phyloP scores from a whole-genome alignment of 2,329 filamentous ascomycete genomes.

The Clarireedia paspali region DNA sequence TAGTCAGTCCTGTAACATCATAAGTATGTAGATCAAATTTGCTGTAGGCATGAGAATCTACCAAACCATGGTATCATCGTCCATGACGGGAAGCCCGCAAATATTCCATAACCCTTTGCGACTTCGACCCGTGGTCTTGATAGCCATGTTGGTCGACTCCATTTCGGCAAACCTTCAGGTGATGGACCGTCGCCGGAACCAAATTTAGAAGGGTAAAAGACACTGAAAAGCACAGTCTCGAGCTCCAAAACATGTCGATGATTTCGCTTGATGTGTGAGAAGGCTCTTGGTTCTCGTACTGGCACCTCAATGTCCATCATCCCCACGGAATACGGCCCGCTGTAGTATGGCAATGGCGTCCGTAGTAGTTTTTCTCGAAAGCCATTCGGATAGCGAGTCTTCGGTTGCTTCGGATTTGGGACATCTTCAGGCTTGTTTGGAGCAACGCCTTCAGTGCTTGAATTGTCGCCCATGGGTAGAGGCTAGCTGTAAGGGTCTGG shows the following conservation, averaged over 20 bases:
- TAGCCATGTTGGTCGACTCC: constrained; percentile 53
- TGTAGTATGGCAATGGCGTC: constrained; percentile 39
- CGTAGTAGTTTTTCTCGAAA: constrained; percentile 41
- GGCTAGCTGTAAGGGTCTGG: not conserved
- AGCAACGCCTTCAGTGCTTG: not conserved
- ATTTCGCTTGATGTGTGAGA: constrained; percentile 43
- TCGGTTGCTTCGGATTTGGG: constrained; percentile 28
- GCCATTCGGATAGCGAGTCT: constrained; percentile 37
- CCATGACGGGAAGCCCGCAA: constrained; percentile 43
- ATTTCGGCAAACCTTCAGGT: constrained; percentile 35
- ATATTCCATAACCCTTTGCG: constrained; percentile 55
- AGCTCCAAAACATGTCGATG: constrained; percentile 41
- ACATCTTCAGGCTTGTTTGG: not conserved
- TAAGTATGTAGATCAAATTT: not conserved
- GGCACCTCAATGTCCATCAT: constrained; percentile 50
- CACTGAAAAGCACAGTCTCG: constrained; percentile 53
- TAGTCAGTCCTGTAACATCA: constrained; percentile 34
- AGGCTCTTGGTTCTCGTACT: constrained; percentile 36
- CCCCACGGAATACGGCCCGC: constrained; percentile 44
- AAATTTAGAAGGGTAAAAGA: constrained; percentile 56
- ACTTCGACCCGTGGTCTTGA: constrained; percentile 48
- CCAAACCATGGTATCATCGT: constrained; percentile 36
- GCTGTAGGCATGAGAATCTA: not conserved
- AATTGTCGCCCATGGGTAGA: not conserved
- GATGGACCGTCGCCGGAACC: constrained; percentile 32